phyloP scores from a whole-genome alignment of 2,329 filamentous ascomycete species.

The Cladosporium sp. region DNA sequence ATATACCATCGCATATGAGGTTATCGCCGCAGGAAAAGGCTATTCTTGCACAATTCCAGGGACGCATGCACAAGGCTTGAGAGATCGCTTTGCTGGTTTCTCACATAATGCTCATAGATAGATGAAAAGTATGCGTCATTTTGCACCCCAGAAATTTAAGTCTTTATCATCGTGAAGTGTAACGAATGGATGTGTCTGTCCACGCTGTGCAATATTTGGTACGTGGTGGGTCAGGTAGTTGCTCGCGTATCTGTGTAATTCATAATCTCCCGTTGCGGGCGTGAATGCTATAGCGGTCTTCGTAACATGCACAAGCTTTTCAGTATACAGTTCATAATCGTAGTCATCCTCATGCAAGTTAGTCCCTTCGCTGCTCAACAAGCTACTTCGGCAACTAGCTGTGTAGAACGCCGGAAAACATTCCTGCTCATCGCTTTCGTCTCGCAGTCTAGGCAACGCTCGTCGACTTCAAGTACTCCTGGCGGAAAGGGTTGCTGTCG shows the following conservation, averaged over 20 bases:
- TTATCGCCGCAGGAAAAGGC: conserved; percentile 7
- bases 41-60: conserved; percentile 9
- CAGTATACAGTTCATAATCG: neutral
- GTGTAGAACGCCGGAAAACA: neutral
- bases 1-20: conserved; percentile 7
- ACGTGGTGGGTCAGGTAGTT: neutral
- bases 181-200: neutral
- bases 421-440: neutral
- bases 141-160: neutral
- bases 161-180: neutral
- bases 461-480: conserved; percentile 65
- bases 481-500: conserved; percentile 74
- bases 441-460: neutral
- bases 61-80: conserved; percentile 16
- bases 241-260: neutral
- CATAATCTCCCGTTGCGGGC: neutral
- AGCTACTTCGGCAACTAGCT: neutral
- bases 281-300: neutral
- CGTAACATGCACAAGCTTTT: neutral
- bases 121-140: neutral
- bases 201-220: neutral
- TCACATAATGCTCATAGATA: neutral
- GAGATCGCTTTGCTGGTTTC: neutral
- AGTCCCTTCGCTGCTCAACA: neutral
- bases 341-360: neutral